These are phyloP conservation scores for Perkinsus marinus DNA, from an alignment of 169 alveolate species.

Conservation along the genomic window DNA sequence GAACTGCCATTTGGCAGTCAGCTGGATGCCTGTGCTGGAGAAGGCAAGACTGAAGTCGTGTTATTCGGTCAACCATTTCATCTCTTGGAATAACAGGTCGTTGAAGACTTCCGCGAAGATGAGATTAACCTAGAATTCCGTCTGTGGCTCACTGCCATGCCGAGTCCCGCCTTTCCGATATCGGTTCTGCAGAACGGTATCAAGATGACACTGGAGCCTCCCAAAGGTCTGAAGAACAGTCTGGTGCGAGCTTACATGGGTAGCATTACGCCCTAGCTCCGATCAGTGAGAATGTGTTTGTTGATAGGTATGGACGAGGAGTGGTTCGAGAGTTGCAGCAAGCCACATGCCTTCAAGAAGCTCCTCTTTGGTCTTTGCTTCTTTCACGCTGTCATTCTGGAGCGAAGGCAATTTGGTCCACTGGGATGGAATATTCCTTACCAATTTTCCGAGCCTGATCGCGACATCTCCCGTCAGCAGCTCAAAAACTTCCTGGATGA, in stretches of 20 bases:
- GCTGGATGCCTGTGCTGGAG: constrained; percentile 68
- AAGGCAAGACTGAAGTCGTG: too few species aligned
- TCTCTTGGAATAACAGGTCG: too few species aligned
- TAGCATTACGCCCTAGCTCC: too few species aligned
- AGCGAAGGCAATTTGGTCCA: constrained; percentile 78
- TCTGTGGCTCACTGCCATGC: constrained; percentile 80
- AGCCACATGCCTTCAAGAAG: constrained; percentile 68
- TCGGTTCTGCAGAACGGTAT: constrained; percentile 71
- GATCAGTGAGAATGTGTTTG: too few species aligned
- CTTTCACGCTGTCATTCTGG: constrained; percentile 88
- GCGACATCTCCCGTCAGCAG: constrained; percentile 64
- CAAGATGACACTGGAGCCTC: constrained; percentile 75
- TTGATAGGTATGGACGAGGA: constrained; percentile 57
- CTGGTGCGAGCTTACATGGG: constrained; percentile 56
- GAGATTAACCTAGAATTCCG: constrained; percentile 67
- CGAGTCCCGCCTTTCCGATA: constrained; percentile 73
- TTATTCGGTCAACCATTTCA: too few species aligned
- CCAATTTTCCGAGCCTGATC: constrained; percentile 73
- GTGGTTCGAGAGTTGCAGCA: constrained; percentile 54
- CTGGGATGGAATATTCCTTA: constrained; percentile 83
- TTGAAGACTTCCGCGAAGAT: constrained; percentile 65
- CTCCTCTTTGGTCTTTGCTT: constrained; percentile 78
- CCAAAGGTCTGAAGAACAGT: constrained; percentile 66
- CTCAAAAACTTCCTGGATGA: constrained; percentile 64
- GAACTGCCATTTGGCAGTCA: constrained; percentile 74